These are phyloP conservation scores for Phylloporus arenicola DNA, from an alignment of 768 basidiomycete species.

Conservation along the genomic window DNA sequence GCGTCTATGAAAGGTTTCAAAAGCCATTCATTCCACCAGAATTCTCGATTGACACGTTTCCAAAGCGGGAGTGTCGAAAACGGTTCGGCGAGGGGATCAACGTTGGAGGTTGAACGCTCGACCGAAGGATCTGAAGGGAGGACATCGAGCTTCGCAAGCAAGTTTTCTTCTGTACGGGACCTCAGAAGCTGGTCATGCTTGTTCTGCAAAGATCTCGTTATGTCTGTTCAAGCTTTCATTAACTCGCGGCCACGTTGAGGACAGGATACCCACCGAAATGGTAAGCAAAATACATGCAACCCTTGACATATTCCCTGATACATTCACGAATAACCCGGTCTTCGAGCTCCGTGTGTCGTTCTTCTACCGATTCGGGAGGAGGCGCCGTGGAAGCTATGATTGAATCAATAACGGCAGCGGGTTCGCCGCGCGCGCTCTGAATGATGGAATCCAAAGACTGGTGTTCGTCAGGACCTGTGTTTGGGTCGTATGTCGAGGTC, in stretches of 20 bases:
- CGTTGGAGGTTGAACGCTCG: constrained; percentile 30
- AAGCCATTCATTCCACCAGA: constrained; percentile 96
- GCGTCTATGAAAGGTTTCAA: constrained; percentile 80
- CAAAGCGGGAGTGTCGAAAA: constrained; percentile 78
- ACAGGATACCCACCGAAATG: constrained; percentile 57
- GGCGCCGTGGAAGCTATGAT: constrained; percentile 61
- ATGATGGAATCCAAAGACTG: constrained; percentile 37
- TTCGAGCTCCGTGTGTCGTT: constrained; percentile 72
- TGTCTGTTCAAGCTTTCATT: constrained; percentile 41
- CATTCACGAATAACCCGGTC: constrained; percentile 78
- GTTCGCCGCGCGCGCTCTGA: constrained; percentile 41
- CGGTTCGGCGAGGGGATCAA: constrained; percentile 64
- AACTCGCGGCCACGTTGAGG: background rate
- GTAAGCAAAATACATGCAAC: constrained; percentile 88
- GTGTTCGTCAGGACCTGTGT: constrained; percentile 14
- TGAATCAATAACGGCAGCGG: constrained; percentile 48
- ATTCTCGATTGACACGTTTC: constrained; percentile 83
- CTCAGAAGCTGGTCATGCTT: constrained; percentile 65
- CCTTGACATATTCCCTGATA: constrained; percentile 70
- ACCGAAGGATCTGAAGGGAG: constrained; percentile 30
- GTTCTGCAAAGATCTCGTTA: constrained; percentile 77
- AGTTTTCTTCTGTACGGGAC: constrained; percentile 50
- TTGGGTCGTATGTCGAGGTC: constrained; percentile 12
- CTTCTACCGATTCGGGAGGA: constrained; percentile 55
- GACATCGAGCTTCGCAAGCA: constrained; percentile 59